These are phyloP conservation scores for Strobilomyces confusus DNA, from an alignment of 768 basidiomycete species.

Conservation along the genomic window DNA sequence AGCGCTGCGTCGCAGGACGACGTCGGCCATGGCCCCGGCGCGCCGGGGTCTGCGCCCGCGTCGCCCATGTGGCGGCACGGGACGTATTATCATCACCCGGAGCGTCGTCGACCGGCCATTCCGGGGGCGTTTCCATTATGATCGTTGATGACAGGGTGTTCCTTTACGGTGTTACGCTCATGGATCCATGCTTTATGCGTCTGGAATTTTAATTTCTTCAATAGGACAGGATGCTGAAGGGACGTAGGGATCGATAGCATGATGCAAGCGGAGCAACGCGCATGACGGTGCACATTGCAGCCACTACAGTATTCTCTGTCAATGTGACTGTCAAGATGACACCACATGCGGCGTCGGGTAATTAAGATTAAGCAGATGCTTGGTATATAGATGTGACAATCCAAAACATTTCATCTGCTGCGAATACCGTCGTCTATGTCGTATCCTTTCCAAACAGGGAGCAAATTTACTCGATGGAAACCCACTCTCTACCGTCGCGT, in stretches of 20 bases:
- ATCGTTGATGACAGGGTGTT: background rate
- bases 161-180: background rate
- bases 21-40: constrained; percentile 1
- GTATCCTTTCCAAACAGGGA: background rate
- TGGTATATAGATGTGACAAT: constrained; percentile 20
- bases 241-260: no score
- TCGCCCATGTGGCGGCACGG: constrained; percentile 58
- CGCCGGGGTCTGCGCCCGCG: constrained; percentile 21
- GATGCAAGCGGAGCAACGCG: no score
- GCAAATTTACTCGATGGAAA: constrained; percentile 19
- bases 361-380: constrained; percentile 27
- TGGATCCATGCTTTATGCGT: background rate
- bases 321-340: no score
- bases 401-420: constrained; percentile 11
- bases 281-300: no score
- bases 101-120: constrained; percentile 47
- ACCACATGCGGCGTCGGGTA: background rate
- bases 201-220: background rate
- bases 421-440: constrained; percentile 1
- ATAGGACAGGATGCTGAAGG: no score
- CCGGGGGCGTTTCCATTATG: constrained; percentile 54
- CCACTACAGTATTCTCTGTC: no score
- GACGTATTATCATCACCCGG: constrained; percentile 87
- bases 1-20: constrained; percentile 24
- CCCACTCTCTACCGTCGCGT: constrained; percentile 27